A percentile compares a stretch with the other conserved stretches of the same genome.
These are phyloP conservation scores for Rubroboletus pulcherrimus DNA, from an alignment of 768 basidiomycete species.

Conservation along the genomic window DNA sequence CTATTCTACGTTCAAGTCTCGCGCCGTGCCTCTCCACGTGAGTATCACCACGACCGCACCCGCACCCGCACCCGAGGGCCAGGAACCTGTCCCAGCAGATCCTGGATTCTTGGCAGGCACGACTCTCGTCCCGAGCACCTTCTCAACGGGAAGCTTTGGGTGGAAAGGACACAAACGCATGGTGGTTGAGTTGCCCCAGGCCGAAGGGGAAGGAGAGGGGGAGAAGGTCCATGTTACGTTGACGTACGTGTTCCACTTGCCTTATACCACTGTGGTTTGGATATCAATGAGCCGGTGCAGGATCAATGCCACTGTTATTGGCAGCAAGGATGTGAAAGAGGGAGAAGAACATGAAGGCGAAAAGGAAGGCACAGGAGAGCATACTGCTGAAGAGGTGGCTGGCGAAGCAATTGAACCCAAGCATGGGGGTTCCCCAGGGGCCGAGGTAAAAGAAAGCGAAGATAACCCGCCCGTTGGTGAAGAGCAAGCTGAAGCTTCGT, in stretches of 20 bases:
- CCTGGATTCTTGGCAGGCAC: constrained; percentile 58
- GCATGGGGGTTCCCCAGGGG: constrained; percentile 21
- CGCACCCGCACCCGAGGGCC: constrained; percentile 40
- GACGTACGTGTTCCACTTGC: constrained; percentile 47
- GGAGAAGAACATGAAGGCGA: constrained; percentile 34
- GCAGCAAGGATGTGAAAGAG: constrained; percentile 55
- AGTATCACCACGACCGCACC: constrained; percentile 66
- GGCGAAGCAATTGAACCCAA: constrained; percentile 25
- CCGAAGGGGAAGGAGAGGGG: constrained; percentile 43
- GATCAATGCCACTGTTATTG: constrained; percentile 73
- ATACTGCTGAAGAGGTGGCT: constrained; percentile 27
- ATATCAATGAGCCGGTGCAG: constrained; percentile 33
- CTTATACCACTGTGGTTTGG: not conserved
- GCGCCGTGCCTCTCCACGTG: constrained; percentile 66
- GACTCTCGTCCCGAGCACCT: constrained; percentile 54
- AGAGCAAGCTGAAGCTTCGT: constrained; percentile 17
- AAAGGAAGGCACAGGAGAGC: constrained; percentile 21
- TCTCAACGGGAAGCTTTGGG: constrained; percentile 76
- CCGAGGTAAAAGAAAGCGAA: constrained; percentile 23
- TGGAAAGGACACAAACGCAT: constrained; percentile 78
- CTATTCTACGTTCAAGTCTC: constrained; percentile 53
- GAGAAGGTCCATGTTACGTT: constrained; percentile 72
- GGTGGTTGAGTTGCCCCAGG: constrained; percentile 56
- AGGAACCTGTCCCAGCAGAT: constrained; percentile 40
- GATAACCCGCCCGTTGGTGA: constrained; percentile 19